Evolutionary conservation across 345 rosid genomes (phyloP), one percentile per base, ranked within the genome.

Genomic region (Lumnitzera racemosa): DNA sequence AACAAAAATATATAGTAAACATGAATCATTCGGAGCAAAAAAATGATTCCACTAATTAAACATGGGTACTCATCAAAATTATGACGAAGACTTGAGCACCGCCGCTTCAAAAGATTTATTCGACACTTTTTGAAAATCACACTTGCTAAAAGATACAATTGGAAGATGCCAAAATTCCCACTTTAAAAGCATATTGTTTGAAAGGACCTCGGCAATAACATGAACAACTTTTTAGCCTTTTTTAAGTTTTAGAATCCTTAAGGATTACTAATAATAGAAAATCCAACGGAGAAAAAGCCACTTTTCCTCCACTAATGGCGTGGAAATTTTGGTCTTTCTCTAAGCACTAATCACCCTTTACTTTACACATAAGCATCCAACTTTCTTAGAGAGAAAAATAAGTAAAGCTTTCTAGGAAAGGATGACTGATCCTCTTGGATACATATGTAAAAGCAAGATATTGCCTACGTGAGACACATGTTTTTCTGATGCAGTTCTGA

Each of bases 361-460:
- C 81, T 78, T 80, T 73, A 70, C 78, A 78, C 74, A 67, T 66
- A 80, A 71, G 85, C 80, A 63, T 63, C 60, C 58, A 55, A 65
- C 69, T 74, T 76, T 74, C 69, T 57, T 11, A 12, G 49, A 0
- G 29, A 55, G 58, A 56, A 61, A 63, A 41, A 56, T 47, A 61
- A 46, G 49, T 14, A 29, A 27, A 61, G 31, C 49, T 62, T 64
- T 49, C 51, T 73, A 58, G 48, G 49, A 53, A 55, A 68, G 68
- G 67, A 68, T 57, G 81, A 76, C 63, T 46, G 55, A 58, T 70
- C 61, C 80, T 63, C 72, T 80, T 72, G 72, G 73, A 63, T 49
- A 58, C 72, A 66, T 54, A 2, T 61, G 70, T 52, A 61, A 72
- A 72, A 70, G 73, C 9, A 64, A 54, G 62, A 59, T 51, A 51